A percentile compares a stretch with the other conserved stretches of the same genome.
Evolutionary conservation across 2,329 filamentous ascomycete species (phyloP).

Genomic region (Pestalotiopsis fici): DNA sequence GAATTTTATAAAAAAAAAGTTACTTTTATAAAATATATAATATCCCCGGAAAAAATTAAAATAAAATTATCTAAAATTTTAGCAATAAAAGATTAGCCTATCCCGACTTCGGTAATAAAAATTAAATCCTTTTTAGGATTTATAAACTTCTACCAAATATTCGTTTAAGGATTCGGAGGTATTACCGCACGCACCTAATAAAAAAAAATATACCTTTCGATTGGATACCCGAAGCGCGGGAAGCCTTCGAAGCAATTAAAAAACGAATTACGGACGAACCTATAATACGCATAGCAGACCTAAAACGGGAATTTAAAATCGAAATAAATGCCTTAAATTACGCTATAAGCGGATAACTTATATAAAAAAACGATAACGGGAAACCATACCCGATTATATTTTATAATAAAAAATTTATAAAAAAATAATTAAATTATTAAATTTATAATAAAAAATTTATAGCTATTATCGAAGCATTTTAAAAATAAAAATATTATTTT

Average conservation of each 20-base stretch:
- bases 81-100: constrained; percentile 21
- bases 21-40: constrained; percentile 30
- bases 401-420: constrained; percentile 19
- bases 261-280: constrained; percentile 7
- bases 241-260: neutral
- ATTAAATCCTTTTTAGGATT: neutral
- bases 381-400: constrained; percentile 7
- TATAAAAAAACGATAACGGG: constrained; percentile 10
- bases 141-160: constrained; percentile 10
- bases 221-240: neutral
- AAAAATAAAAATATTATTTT: constrained; percentile 24
- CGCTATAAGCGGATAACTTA: neutral
- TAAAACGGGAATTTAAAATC: constrained; percentile 2
- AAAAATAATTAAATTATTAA: constrained; percentile 20
- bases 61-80: constrained; percentile 26
- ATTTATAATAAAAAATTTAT: constrained; percentile 25
- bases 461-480: constrained; percentile 22
- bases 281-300: neutral
- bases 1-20: constrained; percentile 27
- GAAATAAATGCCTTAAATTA: neutral
- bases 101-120: constrained; percentile 6
- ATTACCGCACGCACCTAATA: neutral
- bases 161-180: constrained; percentile 2
- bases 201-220: constrained; percentile 1
- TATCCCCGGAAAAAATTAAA: constrained; percentile 22